A percentile compares a stretch with the other conserved stretches of the same genome.
Conservation (phyloP, 148 eudicot species). For the Beta vulgaris region DNA sequence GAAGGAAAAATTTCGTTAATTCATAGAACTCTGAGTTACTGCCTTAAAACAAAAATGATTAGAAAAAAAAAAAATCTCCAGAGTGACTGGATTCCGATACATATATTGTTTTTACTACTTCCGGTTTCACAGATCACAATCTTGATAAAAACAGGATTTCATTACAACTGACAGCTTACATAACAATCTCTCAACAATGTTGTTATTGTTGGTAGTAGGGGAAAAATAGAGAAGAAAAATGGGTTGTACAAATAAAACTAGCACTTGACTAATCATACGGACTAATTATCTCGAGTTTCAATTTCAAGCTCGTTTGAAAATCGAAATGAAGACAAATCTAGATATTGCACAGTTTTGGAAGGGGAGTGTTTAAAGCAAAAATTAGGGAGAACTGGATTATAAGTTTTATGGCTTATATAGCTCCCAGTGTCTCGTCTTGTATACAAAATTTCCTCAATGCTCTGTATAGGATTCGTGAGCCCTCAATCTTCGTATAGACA, state of each 20-base stretch:
- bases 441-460: slow-evolving; percentile 10
- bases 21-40: no score
- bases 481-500: background rate
- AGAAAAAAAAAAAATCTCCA: no score
- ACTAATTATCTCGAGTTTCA: background rate
- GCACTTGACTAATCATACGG: background rate
- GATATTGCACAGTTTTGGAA: background rate
- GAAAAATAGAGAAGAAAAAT: no score
- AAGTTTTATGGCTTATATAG: background rate
- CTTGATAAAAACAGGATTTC: no score
- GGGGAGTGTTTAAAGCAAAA: background rate
- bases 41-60: no score
- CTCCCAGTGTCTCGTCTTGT: background rate
- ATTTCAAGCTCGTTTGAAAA: background rate
- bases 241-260: background rate
- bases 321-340: background rate
- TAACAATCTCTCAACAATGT: no score
- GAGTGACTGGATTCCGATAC: no score
- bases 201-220: no score
- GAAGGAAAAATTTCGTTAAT: no score
- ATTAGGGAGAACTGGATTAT: background rate
- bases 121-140: no score
- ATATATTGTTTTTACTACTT: no score
- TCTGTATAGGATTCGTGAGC: background rate
- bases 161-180: no score